Conservation (phyloP, 1,284 basidiomycete species). For the Austroboletus olivaceoglutinosus region DNA sequence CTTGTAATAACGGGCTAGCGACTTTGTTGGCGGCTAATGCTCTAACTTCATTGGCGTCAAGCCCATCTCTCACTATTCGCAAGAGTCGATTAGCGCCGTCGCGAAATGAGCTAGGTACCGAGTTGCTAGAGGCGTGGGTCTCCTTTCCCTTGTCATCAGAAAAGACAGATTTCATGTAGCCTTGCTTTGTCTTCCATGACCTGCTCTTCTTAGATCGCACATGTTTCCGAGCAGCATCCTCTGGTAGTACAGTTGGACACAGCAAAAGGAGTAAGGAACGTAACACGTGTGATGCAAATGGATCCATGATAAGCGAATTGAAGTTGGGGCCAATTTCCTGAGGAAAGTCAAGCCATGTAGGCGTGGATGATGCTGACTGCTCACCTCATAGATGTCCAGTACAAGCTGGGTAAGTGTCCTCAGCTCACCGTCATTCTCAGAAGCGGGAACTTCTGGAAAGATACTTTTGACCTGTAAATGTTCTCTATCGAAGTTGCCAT, state of each 20-base stretch:
- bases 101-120: slow-evolving; percentile 54
- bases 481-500: neutral
- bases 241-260: slow-evolving; percentile 50
- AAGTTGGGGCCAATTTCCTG: slow-evolving; percentile 72
- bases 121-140: slow-evolving; percentile 26
- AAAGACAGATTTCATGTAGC: slow-evolving; percentile 72
- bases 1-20: slow-evolving; percentile 80
- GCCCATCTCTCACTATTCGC: slow-evolving; percentile 47
- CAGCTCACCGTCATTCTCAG: slow-evolving; percentile 61
- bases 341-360: slow-evolving; percentile 4
- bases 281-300: slow-evolving; percentile 86
- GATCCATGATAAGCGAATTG: slow-evolving; percentile 68
- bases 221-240: slow-evolving; percentile 36
- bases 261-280: slow-evolving; percentile 77
- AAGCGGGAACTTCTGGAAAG: slow-evolving; percentile 50
- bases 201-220: slow-evolving; percentile 77
- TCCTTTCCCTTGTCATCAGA: slow-evolving; percentile 43
- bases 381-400: slow-evolving; percentile 62
- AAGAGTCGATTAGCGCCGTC: slow-evolving; percentile 54
- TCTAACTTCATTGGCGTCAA: slow-evolving; percentile 75
- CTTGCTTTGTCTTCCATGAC: slow-evolving; percentile 73
- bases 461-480: slow-evolving; percentile 56
- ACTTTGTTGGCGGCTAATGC: slow-evolving; percentile 80
- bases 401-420: slow-evolving; percentile 71
- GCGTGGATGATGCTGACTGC: slow-evolving; percentile 20